These are phyloP conservation scores for Fomes fomentarius DNA, from an alignment of 1,284 basidiomycete genomes.

Conservation along the genomic window DNA sequence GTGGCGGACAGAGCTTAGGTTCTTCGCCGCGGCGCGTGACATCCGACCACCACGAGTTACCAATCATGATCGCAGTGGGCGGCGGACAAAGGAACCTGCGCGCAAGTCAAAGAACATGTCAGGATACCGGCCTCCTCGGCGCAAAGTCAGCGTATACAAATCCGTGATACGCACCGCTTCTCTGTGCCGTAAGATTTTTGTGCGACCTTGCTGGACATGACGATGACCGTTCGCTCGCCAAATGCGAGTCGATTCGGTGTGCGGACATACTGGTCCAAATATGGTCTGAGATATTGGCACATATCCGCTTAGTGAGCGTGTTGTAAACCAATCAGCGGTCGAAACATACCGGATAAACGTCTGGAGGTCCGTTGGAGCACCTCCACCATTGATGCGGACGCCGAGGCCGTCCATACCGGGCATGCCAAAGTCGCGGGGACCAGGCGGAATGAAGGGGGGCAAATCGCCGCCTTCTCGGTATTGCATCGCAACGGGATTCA, in stretches of 20 bases:
- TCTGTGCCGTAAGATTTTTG: constrained; percentile 98
- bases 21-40: constrained; percentile 72
- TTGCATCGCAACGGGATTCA: constrained; percentile 67
- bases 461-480: constrained; percentile 63
- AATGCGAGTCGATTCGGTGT: constrained; percentile 86
- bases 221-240: constrained; percentile 92
- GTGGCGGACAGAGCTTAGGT: constrained; percentile 75
- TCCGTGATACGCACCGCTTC: constrained; percentile 64
- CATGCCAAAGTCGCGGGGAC: constrained; percentile 62
- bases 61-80: constrained; percentile 93
- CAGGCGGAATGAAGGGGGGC: constrained; percentile 53
- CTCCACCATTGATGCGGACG: constrained; percentile 67
- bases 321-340: constrained; percentile 21
- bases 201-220: constrained; percentile 96
- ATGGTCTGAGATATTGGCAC: constrained; percentile 53
- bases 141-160: neutral
- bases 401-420: constrained; percentile 62
- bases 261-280: constrained; percentile 83
- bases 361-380: constrained; percentile 70
- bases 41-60: constrained; percentile 93
- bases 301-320: constrained; percentile 18
- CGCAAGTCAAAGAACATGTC: constrained; percentile 8
- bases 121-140: constrained; percentile 10
- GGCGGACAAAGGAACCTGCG: constrained; percentile 94
- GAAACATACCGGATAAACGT: constrained; percentile 73